Evolutionary conservation across 2,329 filamentous ascomycete genomes (phyloP).

Genomic region (Cephalotrichum gorgonifer): DNA sequence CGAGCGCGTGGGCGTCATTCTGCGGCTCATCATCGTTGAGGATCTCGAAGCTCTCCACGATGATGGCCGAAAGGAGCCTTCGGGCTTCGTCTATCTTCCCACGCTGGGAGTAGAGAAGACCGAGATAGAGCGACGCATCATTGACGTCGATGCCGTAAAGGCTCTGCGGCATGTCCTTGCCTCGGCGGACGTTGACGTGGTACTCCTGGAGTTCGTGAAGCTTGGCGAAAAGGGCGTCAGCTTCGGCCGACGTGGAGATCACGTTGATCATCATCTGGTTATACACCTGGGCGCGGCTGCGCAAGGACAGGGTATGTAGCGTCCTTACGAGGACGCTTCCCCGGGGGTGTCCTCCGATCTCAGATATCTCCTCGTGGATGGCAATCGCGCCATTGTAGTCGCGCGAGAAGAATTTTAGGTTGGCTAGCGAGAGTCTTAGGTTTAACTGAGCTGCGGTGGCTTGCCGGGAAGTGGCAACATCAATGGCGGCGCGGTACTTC

Average conservation of each 20-base stretch:
- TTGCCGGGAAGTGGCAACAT: conserved; percentile 19
- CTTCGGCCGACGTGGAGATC: conserved; percentile 16
- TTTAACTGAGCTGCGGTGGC: conserved; percentile 26
- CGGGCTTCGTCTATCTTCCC: conserved; percentile 16
- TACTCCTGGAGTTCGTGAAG: conserved; percentile 24
- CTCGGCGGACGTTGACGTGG: conserved; percentile 9
- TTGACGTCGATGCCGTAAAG: conserved; percentile 31
- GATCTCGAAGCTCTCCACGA: conserved; percentile 25
- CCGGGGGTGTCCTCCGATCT: conserved; percentile 25
- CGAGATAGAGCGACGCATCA: conserved; percentile 27
- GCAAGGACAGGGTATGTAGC: conserved; percentile 28
- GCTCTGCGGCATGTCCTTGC: conserved; percentile 24
- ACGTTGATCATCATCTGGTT: conserved; percentile 19
- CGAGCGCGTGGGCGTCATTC: conserved; percentile 29
- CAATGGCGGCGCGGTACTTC: conserved; percentile 19
- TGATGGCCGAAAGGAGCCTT: conserved; percentile 19
- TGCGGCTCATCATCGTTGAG: conserved; percentile 28
- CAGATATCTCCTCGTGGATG: conserved; percentile 24
- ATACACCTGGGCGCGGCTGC: conserved; percentile 26
- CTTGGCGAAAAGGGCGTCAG: conserved; percentile 20
- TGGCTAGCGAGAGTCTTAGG: conserved; percentile 24
- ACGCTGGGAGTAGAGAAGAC: conserved; percentile 23
- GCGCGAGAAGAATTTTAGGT: conserved; percentile 22
- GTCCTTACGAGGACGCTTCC: conserved; percentile 27
- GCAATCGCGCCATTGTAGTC: conserved; percentile 22